Conservation (phyloP, 306 rosid species). For the Begonia fuchsioides region DNA sequence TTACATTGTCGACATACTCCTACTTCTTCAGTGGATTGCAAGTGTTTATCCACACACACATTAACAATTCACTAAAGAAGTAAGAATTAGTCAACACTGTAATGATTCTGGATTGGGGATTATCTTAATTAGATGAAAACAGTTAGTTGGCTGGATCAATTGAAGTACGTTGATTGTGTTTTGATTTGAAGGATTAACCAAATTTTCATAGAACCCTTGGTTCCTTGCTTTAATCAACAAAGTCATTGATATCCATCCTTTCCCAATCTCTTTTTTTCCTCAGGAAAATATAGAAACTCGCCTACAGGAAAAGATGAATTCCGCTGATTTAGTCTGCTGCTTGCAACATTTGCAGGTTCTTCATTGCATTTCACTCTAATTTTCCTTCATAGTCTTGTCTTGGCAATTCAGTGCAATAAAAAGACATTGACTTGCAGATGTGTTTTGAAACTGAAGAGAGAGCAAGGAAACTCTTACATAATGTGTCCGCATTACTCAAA, state of each 20-base stretch:
- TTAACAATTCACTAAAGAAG: too few species aligned
- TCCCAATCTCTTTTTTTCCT: neutral
- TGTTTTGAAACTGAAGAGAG: constrained; percentile 90
- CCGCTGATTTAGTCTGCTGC: constrained; percentile 82
- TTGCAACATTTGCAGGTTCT: constrained; percentile 90
- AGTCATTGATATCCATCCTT: neutral
- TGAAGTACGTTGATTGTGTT: too few species aligned
- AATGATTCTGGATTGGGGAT: too few species aligned
- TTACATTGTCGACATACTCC: too few species aligned
- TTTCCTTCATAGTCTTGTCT: neutral
- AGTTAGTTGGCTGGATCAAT: too few species aligned
- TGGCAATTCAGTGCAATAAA: constrained; percentile 4
- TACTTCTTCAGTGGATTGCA: too few species aligned
- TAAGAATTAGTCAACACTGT: too few species aligned
- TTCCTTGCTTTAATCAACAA: too few species aligned
- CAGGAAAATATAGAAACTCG: constrained; percentile 51
- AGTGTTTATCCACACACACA: too few species aligned
- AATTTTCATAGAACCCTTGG: too few species aligned
- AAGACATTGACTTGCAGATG: constrained; percentile 33
- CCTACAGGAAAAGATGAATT: constrained; percentile 46
- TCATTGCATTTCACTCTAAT: neutral
- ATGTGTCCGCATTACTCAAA: constrained; percentile 73
- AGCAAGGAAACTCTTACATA: constrained; percentile 67
- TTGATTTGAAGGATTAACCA: too few species aligned
- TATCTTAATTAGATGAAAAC: too few species aligned